These are phyloP conservation scores for Mycena indigotica DNA, from an alignment of 768 basidiomycete species.

Conservation along the genomic window DNA sequence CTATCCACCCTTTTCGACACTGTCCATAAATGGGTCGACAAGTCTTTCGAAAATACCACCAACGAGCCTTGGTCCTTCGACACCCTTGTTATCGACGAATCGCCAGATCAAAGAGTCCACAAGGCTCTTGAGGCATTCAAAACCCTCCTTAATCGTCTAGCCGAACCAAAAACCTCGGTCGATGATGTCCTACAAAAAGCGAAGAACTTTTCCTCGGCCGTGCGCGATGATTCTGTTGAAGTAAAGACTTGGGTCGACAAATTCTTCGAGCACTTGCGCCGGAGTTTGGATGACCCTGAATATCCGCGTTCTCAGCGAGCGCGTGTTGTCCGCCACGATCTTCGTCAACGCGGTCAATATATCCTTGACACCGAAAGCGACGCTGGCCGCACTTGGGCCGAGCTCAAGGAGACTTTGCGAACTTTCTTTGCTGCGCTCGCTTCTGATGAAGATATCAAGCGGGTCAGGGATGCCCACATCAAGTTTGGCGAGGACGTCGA, in stretches of 20 bases:
- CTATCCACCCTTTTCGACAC: conserved; percentile 60
- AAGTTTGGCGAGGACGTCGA: conserved; percentile 54
- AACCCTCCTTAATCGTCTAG: conserved; percentile 51
- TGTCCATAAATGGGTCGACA: conserved; percentile 58
- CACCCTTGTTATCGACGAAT: conserved; percentile 11
- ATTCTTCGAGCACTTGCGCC: conserved; percentile 48
- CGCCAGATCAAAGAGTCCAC: conserved; percentile 14
- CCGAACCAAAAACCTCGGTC: conserved; percentile 45
- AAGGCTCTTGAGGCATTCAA: conserved; percentile 33
- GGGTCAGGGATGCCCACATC: conserved; percentile 48
- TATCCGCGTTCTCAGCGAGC: conserved; percentile 57
- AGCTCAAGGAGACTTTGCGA: conserved; percentile 46
- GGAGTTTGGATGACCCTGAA: conserved; percentile 50
- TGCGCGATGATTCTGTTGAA: conserved; percentile 52
- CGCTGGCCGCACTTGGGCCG: conserved; percentile 52
- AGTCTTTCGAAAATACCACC: conserved; percentile 51
- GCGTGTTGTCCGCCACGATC: conserved; percentile 41
- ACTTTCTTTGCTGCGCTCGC: conserved; percentile 49
- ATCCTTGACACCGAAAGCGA: conserved; percentile 48
- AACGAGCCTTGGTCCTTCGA: conserved; percentile 46
- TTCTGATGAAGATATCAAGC: conserved; percentile 52
- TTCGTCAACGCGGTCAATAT: conserved; percentile 53
- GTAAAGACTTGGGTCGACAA: conserved; percentile 59
- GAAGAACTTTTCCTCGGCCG: conserved; percentile 46
- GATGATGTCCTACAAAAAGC: conserved; percentile 48